Evolutionary conservation across 306 rosid species (phyloP), one percentile per base, ranked within the genome.

Genomic region (Macrotyloma uniflorum): DNA sequence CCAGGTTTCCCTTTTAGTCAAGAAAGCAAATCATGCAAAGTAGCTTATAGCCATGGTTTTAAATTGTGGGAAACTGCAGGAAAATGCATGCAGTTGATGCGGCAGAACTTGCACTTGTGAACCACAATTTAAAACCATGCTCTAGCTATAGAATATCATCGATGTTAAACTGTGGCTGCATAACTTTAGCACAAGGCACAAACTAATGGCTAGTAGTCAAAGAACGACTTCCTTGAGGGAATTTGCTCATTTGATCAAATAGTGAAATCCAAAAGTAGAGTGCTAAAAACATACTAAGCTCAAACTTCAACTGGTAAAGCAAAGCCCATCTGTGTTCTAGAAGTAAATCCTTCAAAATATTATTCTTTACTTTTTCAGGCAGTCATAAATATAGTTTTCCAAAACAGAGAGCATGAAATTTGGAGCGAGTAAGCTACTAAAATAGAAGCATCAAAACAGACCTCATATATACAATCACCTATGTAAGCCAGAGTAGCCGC

Each of bases 401-500:
- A 38, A 9, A 38, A 38, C 42, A 38, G 13, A 9, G 32, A 20
- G 6, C 6, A 4, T 15, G 67, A 30, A 59, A 59, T 28, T 59
- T 14, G 45, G 15, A 62, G 45, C 46, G 35, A 6, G 45, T 9
- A 57, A 23, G 20, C 12, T 2, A 18, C 23, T 11, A 57, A n/a
- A 57, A 57, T 16, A 67, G 40, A 20, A 50, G 58, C 36, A 80
- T 1, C 19, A 50, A 58, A 83, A 66, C 59, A 38, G 12, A 92
- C 98, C 97, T 95, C 98, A 54, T 89, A 95, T 70, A 92, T 88
- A 85, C 93, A 88, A 62, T 91, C 98, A 14, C 98, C 98, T 22
- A 91, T 70, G 74, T 93, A 93, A 10, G 98, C 98, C 49, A 95
- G 83, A 42, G 98, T 78, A 2, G 95, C 88, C 57, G 98, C 97